Evolutionary conservation across 2,329 filamentous ascomycete genomes (phyloP), one percentile per base, ranked within the genome.

Genomic region (Monilinia polystroma): DNA sequence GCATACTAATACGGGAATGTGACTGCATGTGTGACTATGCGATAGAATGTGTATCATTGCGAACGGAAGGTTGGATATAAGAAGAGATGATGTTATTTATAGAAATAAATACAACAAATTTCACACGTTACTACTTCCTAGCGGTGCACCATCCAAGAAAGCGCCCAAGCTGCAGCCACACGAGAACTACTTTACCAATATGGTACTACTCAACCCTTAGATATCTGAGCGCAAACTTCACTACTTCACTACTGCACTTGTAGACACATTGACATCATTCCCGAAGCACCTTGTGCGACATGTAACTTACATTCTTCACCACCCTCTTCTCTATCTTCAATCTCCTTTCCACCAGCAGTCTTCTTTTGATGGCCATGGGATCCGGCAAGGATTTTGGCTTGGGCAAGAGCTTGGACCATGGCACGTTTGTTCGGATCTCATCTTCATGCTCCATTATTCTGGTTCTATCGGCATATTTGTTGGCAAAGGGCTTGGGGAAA

Each of bases 331-430:
- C 38, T 18, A n/a, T 45, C 38, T 29, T n/a, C 10, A 57, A 57
- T 45, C 23, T 45, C 23, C 10, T 18, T 26, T 38, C 55, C 55
- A 57, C 45, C 38, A 43, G 55, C 38, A 43, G n/a, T 18, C 55
- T 57, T 57, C 38, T 43, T 57, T 2, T 29, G 10, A 45, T 57
- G 55, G 55, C 38, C 14, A 16, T 45, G 16, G 55, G 38, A 45
- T 57, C 38, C 26, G n/a, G 55, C 20, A 57, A 16, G 16, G 43
- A 18, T 45, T 57, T 57, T 5, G 55, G 55, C 38, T 57, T 57
- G 38, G 47, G 55, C 38, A 57, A 41, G 38, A 57, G 55, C 38
- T 29, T 57, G 4, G 38, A 57, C 55, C 38, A 57, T 43, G 55
- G 38, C 8, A 45, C 18, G n/a, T 45, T 57, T 26, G n/a, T 29